Base-by-base conservation (phyloP, 2,329 filamentous ascomycete species). In the Fusarium robinianum region DNA sequence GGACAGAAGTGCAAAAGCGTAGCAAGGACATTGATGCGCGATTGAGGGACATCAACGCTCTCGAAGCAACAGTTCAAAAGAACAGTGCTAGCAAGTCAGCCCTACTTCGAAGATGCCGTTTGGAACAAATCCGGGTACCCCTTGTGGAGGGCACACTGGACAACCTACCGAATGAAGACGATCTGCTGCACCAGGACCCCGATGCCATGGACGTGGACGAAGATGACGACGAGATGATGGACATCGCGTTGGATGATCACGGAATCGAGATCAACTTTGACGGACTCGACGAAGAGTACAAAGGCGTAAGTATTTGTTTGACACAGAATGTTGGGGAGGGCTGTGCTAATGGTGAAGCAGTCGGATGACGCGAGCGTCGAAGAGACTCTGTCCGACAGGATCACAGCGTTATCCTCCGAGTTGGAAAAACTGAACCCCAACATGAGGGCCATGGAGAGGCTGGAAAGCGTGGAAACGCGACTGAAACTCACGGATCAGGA, bases 381-480 rank as follows among this genome's bases (percentile, higher is more conserved):
- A 62, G 82, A 88, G 31, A 78, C 79, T 45, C 77, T 99, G 2
- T 81, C 87, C 39, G 88, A 95, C 40, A 85, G 84, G 61, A 90
- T 99, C 53, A 76, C 79, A 14, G 78, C 79, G 18, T 77, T 99
- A 8, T 84, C 84, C 30, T 74, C 79, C 21, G 88, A 96, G 58
- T 81, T 99, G 14, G 90, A 96, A 64, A 96, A 96, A 70, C 85
- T 97, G 68, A 91, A 94, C 50, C 94, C 94, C 17, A 97, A 99
- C 68, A 95, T 96, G 83, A 89, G 92, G 60, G 94, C 92, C 7
- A 90, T 91, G 69, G 90, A 97, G 64, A 88, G 92, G 35, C 78
- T 99, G 5, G 88, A 94, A 63, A 85, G 84, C 15, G 91, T 95
- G 7, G 88, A 95, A 67, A 80, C 83, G 37, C 85, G 91, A 49